These are phyloP conservation scores for Sclerotinia subarctica DNA, from an alignment of 2,329 filamentous ascomycete species.

Conservation along the genomic window DNA sequence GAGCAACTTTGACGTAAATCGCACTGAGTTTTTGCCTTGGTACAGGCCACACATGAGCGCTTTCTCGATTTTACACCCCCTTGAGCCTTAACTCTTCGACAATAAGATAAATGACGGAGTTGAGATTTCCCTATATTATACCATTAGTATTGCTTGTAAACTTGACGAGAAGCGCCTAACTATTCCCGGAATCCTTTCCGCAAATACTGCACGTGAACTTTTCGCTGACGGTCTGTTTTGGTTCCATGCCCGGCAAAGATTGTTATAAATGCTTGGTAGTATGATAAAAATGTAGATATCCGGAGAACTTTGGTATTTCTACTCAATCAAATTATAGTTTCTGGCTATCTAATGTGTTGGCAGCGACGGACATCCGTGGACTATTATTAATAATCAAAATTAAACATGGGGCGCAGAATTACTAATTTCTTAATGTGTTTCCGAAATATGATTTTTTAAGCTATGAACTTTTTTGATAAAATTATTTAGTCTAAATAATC, in stretches of 20 bases:
- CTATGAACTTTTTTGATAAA: too few relatives aligned
- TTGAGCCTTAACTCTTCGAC: conserved; percentile 23
- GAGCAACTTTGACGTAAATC: conserved; percentile 26
- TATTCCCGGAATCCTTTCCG: conserved; percentile 24
- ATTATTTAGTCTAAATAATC: too few relatives aligned
- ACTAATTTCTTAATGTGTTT: not conserved
- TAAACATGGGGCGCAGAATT: not conserved
- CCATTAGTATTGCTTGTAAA: not conserved
- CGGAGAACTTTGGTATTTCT: conserved; percentile 4
- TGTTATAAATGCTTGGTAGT: not conserved
- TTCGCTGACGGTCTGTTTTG: not conserved
- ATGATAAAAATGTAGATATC: not conserved
- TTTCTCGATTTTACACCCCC: conserved; percentile 22
- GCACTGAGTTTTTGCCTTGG: conserved; percentile 28
- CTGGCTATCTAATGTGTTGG: not conserved
- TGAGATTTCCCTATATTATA: conserved; percentile 24
- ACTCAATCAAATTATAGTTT: not conserved
- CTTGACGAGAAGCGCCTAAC: conserved; percentile 16
- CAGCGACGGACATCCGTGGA: not conserved
- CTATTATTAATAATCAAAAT: not conserved
- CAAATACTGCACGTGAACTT: conserved; percentile 25
- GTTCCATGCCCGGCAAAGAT: not conserved
- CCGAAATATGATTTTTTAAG: too few relatives aligned
- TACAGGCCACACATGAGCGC: conserved; percentile 25
- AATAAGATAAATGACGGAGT: conserved; percentile 27